Percentiles rank a stretch among this genome's conserved stretches.
These are phyloP conservation scores for Leptomonas seymouri DNA, from an alignment of 208 protist species.

Conservation along the genomic window DNA sequence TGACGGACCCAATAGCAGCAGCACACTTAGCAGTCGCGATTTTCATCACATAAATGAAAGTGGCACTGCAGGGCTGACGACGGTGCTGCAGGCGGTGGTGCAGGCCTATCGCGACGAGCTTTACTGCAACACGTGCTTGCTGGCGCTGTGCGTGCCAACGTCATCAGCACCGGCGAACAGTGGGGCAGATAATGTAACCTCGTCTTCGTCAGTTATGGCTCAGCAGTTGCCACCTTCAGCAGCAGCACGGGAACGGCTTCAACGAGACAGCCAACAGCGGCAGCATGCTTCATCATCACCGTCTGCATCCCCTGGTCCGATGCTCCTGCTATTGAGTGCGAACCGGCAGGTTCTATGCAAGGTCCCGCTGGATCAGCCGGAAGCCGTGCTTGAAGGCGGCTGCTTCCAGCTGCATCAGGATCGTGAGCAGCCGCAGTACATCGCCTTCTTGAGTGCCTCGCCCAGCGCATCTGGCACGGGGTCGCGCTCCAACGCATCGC, in stretches of 20 bases:
- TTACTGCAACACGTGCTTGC: constrained; percentile 45
- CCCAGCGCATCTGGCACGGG: neutral
- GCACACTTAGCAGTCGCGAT: neutral
- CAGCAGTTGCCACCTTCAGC: constrained; percentile 14
- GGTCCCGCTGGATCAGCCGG: constrained; percentile 18
- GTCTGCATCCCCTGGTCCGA: neutral
- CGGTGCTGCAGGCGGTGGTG: constrained; percentile 46
- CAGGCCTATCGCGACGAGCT: constrained; percentile 55
- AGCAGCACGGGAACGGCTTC: constrained; percentile 5
- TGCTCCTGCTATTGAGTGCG: constrained; percentile 23
- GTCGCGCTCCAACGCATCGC: neutral
- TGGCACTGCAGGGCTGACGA: constrained; percentile 25
- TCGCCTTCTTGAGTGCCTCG: constrained; percentile 12
- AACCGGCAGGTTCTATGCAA: constrained; percentile 31
- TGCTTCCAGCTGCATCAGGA: constrained; percentile 25
- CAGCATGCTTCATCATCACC: neutral
- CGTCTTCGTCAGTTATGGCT: neutral
- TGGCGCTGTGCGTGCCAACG: constrained; percentile 56
- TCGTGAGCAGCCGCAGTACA: constrained; percentile 18
- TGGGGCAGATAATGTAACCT: neutral
- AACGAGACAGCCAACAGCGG: neutral
- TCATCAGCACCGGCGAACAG: neutral
- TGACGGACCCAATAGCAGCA: neutral
- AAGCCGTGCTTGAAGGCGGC: constrained; percentile 2
- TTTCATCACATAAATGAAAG: neutral